Conservation (phyloP, 1,284 basidiomycete species). For the Ganoderma lucidum region DNA sequence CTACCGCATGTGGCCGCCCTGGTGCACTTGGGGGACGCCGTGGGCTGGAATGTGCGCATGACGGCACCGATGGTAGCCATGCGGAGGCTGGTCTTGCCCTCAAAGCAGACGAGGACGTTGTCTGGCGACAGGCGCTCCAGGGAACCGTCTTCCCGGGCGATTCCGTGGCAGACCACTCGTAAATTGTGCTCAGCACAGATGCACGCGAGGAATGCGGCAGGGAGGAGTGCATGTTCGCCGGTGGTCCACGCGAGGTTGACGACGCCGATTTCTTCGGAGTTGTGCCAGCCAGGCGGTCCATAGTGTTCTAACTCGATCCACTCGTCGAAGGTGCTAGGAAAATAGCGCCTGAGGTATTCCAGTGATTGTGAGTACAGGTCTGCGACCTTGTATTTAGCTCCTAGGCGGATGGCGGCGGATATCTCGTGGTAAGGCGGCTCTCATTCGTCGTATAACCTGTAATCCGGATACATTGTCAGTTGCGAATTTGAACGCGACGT, state of each 20-base stretch:
- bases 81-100: not conserved
- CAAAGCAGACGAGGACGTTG: not conserved
- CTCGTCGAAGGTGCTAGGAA: slow-evolving; percentile 7
- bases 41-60: not conserved
- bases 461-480: not conserved
- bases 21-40: not conserved
- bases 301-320: not conserved
- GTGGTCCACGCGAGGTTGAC: slow-evolving; percentile 1
- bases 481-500: too few species aligned
- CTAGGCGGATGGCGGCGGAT: slow-evolving; percentile 14
- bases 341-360: slow-evolving; percentile 3
- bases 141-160: not conserved
- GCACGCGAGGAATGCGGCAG: not conserved
- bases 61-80: not conserved
- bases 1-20: not conserved
- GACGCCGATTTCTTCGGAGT: slow-evolving; percentile 1
- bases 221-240: not conserved
- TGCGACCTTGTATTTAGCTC: slow-evolving; percentile 16
- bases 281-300: not conserved
- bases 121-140: not conserved
- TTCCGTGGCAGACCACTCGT: not conserved
- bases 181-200: slow-evolving; percentile 1
- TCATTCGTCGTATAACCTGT: not conserved
- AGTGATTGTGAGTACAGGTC: slow-evolving; percentile 1
- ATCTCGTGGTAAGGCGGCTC: slow-evolving; percentile 3